Conservation (phyloP, 2,329 filamentous ascomycete species). For the Colletotrichum spinosum region DNA sequence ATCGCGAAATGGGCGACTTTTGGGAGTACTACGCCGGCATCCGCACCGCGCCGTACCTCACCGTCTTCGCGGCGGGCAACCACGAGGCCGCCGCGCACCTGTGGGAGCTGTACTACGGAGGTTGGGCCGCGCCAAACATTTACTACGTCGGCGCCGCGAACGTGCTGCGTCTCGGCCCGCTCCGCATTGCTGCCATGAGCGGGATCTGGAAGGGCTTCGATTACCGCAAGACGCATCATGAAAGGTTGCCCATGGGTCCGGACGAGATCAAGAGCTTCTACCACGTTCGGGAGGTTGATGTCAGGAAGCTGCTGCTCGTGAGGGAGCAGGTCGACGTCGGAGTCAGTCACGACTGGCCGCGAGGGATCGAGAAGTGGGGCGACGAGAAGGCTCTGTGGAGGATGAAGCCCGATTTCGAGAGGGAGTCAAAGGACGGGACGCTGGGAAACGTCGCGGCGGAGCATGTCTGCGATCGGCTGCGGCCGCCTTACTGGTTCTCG, state of each 20-base stretch:
- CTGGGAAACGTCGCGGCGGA: slow-evolving; percentile 85
- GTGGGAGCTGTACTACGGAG: slow-evolving; percentile 94
- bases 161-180: slow-evolving; percentile 82
- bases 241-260: slow-evolving; percentile 84
- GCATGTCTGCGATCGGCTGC: slow-evolving; percentile 82
- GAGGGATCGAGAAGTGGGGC: slow-evolving; percentile 82
- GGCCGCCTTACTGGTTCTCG: slow-evolving; percentile 91
- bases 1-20: slow-evolving; percentile 89
- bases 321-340: slow-evolving; percentile 91
- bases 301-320: slow-evolving; percentile 88
- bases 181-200: slow-evolving; percentile 89
- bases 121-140: slow-evolving; percentile 96
- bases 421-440: slow-evolving; percentile 79
- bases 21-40: slow-evolving; percentile 91
- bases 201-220: slow-evolving; percentile 96
- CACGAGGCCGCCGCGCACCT: slow-evolving; percentile 93
- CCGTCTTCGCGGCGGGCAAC: slow-evolving; percentile 93
- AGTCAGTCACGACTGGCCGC: slow-evolving; percentile 96
- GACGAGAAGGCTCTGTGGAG: slow-evolving; percentile 75
- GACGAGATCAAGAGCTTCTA: slow-evolving; percentile 87
- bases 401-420: slow-evolving; percentile 79
- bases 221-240: slow-evolving; percentile 85
- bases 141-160: slow-evolving; percentile 97
- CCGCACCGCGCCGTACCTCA: slow-evolving; percentile 84
- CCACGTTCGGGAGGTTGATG: slow-evolving; percentile 89